Evolutionary conservation across 2,329 filamentous ascomycete genomes (phyloP), one percentile per base, ranked within the genome.

Genomic region (Exophiala phaeomuriformis): DNA sequence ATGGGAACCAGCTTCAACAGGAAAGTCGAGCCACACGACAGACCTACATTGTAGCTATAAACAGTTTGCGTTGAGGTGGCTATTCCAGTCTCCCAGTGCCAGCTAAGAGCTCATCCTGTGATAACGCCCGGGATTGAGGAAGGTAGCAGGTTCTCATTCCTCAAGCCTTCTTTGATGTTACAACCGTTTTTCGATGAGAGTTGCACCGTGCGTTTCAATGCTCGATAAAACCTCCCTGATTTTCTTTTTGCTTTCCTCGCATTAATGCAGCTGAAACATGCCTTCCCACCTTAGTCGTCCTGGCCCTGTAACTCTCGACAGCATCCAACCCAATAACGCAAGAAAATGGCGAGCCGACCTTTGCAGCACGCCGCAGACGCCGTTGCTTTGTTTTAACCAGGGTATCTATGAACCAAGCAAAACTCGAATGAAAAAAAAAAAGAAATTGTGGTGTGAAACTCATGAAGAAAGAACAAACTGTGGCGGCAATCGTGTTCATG

Each of bases 361-460:
- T 39, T 19, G 19, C 35, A 41, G 36, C 10, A 32, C 5, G 41
- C 42, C 40, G 46, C 52, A 46, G 27, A 51, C 48, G 49, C 55
- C 47, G 19, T 51, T 49, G 49, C 52, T 59, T 49, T 59, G 49
- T 19, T 57, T 49, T 53, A 57, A 55, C 39, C 54, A 49, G 57
- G 57, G 57, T 59, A 59, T 59, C 54, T 56, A 53, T 41, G 37
- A 48, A 55, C 48, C 28, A 56, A 55, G 40, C 37, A 12, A 43
- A 48, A n/a, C 28, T 19, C 35, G 10, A 49, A 32, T 32, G 42
- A 47, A 19, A 37, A 33, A 37, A 33, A n/a, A 31, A 19, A 39
- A 4, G 42, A 2, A 5, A 8, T 40, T 28, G 43, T 51, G 12
- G 12, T 9, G 8, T 28, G 39, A 31, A 44, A 36, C 4, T 29